Percentiles rank a stretch among this genome's conserved stretches.
phyloP scores from a whole-genome alignment of 2,329 filamentous ascomycete genomes.

The Sporothrix pallida region DNA sequence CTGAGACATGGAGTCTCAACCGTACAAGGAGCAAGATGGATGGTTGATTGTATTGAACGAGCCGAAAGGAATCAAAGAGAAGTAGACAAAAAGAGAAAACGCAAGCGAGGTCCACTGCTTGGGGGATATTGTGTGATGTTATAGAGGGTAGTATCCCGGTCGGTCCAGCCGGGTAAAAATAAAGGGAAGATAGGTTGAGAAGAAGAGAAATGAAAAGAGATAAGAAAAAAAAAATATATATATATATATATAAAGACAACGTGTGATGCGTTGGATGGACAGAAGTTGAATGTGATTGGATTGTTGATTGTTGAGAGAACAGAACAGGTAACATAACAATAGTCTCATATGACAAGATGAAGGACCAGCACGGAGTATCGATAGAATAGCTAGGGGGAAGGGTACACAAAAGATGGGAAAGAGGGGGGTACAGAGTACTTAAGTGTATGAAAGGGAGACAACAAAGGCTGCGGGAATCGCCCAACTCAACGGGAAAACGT shows the following conservation, averaged over 20 bases:
- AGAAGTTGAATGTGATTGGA: no score
- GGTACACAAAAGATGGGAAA: neutral
- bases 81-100: neutral
- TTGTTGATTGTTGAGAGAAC: no score
- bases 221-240: neutral
- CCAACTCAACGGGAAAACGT: neutral
- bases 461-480: neutral
- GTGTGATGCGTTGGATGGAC: no score
- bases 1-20: no score
- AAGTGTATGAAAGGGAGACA: neutral
- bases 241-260: no score
- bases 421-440: neutral
- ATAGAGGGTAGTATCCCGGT: conserved; percentile 26
- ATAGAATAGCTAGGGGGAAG: no score
- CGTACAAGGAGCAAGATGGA: neutral
- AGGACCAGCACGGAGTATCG: no score
- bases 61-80: neutral
- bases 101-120: neutral
- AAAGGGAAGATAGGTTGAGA: neutral
- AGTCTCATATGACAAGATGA: no score
- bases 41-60: neutral
- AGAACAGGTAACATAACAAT: no score
- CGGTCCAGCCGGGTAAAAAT: conserved; percentile 27
- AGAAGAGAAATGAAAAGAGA: neutral
- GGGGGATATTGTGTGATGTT: neutral